phyloP scores from a whole-genome alignment of 2,329 filamentous ascomycete genomes.

The Blumeria graminis region DNA sequence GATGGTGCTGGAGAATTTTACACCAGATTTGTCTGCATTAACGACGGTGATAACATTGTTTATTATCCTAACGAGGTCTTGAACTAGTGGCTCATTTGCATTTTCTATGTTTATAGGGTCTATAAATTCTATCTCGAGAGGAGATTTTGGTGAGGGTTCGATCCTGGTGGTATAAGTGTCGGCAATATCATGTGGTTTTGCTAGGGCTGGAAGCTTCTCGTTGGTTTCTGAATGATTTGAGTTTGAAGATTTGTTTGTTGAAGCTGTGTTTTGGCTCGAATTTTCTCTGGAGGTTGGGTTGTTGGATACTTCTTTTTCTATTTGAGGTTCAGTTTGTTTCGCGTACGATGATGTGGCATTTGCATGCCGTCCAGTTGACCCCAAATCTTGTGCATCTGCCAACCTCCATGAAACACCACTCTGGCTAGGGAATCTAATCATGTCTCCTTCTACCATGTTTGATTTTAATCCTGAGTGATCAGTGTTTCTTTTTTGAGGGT shows the following conservation, averaged over 20 bases:
- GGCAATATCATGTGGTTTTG: conserved; percentile 14
- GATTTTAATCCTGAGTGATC: conserved; percentile 14
- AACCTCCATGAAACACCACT: conserved; percentile 68
- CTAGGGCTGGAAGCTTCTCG: neutral
- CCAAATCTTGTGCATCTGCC: conserved; percentile 30
- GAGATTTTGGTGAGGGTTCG: conserved; percentile 37
- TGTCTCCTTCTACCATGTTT: conserved; percentile 32
- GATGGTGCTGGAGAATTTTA: conserved; percentile 56
- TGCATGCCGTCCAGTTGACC: conserved; percentile 29
- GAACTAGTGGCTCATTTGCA: conserved; percentile 65
- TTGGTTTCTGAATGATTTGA: conserved; percentile 5
- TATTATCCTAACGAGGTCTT: conserved; percentile 81
- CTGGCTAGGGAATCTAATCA: conserved; percentile 62
- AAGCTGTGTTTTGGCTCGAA: conserved; percentile 13
- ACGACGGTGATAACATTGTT: conserved; percentile 90
- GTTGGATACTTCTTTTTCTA: conserved; percentile 13
- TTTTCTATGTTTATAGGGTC: conserved; percentile 54
- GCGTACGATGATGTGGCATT: conserved; percentile 22
- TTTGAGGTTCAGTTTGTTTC: conserved; percentile 11
- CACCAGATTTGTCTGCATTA: conserved; percentile 60
- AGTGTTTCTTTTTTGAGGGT: conserved; percentile 72
- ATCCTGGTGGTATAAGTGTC: conserved; percentile 31
- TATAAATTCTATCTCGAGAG: conserved; percentile 36
- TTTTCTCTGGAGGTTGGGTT: conserved; percentile 8
- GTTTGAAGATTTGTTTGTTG: conserved; percentile 6